phyloP scores from a whole-genome alignment of 345 rosid genomes.

The Acer negundo region DNA sequence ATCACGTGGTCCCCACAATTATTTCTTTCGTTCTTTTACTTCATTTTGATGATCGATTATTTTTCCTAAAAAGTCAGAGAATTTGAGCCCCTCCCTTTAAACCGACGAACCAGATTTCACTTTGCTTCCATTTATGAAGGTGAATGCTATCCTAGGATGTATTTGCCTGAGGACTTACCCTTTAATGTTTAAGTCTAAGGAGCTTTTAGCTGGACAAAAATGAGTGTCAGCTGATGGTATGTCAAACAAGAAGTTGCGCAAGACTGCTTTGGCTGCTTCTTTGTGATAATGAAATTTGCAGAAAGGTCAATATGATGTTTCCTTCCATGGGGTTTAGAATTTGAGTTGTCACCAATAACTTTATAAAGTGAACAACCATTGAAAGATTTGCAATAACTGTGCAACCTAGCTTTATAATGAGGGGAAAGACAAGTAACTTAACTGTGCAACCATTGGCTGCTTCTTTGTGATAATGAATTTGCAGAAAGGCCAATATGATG shows the following conservation, averaged over 20 bases:
- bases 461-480: conserved; percentile 5
- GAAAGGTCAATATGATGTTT: neutral
- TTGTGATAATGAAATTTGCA: conserved; percentile 8
- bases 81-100: no score
- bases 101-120: neutral
- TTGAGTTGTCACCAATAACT: neutral
- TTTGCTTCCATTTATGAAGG: no score
- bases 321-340: neutral
- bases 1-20: no score
- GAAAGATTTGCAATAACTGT: neutral
- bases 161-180: neutral
- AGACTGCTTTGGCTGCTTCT: neutral
- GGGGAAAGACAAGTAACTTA: neutral
- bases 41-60: no score
- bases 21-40: no score
- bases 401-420: neutral
- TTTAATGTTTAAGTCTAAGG: neutral
- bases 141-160: no score
- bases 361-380: neutral
- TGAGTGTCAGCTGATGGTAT: no score
- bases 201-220: no score
- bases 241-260: neutral
- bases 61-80: no score
- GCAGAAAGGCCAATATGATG: neutral
- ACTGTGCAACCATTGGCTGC: neutral